phyloP scores from a whole-genome alignment of 805 yeast species.

The Metschnikowia bowlesiae region DNA sequence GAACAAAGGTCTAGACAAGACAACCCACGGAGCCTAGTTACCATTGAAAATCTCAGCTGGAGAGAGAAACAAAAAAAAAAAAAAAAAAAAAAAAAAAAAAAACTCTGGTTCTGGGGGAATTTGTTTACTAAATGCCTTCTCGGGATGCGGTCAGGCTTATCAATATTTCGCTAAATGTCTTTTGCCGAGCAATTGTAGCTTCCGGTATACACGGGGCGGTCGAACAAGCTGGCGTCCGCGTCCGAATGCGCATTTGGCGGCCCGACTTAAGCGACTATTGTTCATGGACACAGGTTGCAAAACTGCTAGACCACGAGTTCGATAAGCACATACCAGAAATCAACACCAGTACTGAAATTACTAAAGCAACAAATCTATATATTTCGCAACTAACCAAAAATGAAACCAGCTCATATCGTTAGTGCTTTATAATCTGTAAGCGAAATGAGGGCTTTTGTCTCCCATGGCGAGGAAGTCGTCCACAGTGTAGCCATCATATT shows the following conservation, averaged over 20 bases:
- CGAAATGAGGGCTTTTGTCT: slow-evolving; percentile 39
- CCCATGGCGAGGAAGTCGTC: slow-evolving; percentile 35
- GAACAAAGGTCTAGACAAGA: slow-evolving; percentile 1
- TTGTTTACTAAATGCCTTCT: background rate
- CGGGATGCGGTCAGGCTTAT: background rate
- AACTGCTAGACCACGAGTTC: no score
- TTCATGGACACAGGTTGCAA: no score
- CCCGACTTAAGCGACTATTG: no score
- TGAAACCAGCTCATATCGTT: slow-evolving; percentile 1
- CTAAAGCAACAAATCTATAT: background rate
- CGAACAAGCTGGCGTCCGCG: background rate
- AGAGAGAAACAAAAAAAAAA: no score
- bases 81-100: no score
- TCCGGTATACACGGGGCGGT: background rate
- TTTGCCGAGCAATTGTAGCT: background rate
- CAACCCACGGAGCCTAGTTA: background rate
- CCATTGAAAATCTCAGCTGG: background rate
- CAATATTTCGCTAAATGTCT: background rate
- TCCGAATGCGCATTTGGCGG: background rate
- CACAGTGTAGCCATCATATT: slow-evolving; percentile 23
- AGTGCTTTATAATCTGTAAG: slow-evolving; percentile 18
- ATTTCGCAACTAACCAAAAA: background rate
- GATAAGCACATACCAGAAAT: background rate
- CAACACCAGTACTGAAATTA: background rate
- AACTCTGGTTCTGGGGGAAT: background rate